Evolutionary conservation across 805 yeast species (phyloP), one percentile per base, ranked within the genome.

Genomic region (Wickerhamomyces canadensis): DNA sequence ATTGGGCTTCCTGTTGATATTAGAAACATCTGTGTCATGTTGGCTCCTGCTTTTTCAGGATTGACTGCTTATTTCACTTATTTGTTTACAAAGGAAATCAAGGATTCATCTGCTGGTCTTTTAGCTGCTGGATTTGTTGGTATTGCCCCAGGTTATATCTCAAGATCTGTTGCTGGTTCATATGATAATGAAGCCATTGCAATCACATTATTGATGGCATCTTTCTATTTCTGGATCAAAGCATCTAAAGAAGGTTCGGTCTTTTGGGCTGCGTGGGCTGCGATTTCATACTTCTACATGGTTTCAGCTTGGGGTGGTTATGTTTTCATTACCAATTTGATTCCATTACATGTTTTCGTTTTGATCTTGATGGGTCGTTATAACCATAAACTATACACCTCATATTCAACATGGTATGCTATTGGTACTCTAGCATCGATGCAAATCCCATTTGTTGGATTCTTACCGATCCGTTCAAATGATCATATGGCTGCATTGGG

Each of bases 261-360:
- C 14, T 72, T 85, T 48, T 86, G 80, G 70, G 93, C 87, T 10
- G 70, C 91, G 3, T 65, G 83, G 50, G 79, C 97, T 21, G 95
- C 98, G 2, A 58, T 87, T 24, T 83, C 80, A 52, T 93, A 94
- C 68, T 93, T 94, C 64, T 93, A 93, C 72, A 93, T 93, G 99
- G 99, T 93, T 36, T 80, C 95, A 33, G 98, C 99, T 11, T 54
- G 99, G 99, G 99, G 99, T 70, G 99, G 99, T 19, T 93, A 93
- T 59, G 99, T 94, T 36, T 93, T 93, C 70, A 94, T 93, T 65
- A 93, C 99, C 42, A 93, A 93, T 67, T 78, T 94, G 71, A 87
- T 93, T 53, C 98, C 98, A 33, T 70, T 93, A 51, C 99, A 93
- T 60, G 88, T 89, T 19, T 89, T 93, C 56, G 89, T 87, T 34